A percentile compares a stretch with the other conserved stretches of the same genome.
These are phyloP conservation scores for Infundibulicybe gibba DNA, from an alignment of 768 basidiomycete species.

Conservation along the genomic window DNA sequence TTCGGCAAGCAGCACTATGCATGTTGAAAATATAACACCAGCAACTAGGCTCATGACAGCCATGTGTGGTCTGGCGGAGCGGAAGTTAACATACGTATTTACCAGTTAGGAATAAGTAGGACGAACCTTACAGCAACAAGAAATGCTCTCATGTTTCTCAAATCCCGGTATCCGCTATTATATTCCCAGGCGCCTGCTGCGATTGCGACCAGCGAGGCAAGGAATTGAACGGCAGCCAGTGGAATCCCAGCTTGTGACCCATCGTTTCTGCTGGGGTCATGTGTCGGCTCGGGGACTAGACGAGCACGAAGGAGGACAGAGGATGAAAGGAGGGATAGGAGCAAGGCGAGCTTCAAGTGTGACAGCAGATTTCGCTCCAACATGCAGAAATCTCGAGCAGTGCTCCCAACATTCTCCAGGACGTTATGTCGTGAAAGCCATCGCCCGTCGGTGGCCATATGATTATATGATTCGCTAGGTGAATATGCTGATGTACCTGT, in stretches of 20 bases:
- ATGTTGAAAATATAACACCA: constrained; percentile 45
- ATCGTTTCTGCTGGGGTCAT: constrained; percentile 6
- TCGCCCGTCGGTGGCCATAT: too few relatives aligned
- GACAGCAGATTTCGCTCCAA: constrained; percentile 73
- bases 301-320: constrained; percentile 62
- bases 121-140: constrained; percentile 53
- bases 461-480: too few relatives aligned
- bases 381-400: constrained; percentile 76
- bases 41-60: constrained; percentile 48
- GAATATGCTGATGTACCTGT: too few relatives aligned
- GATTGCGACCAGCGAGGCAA: constrained; percentile 50
- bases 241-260: constrained; percentile 32
- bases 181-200: constrained; percentile 67
- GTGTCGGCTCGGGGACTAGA: constrained; percentile 39
- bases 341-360: constrained; percentile 61
- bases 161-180: constrained; percentile 50
- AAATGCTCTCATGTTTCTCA: constrained; percentile 58
- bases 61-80: constrained; percentile 40
- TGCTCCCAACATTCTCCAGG: constrained; percentile 50
- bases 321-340: constrained; percentile 60
- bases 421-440: constrained; percentile 13
- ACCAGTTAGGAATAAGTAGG: not conserved
- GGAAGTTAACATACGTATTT: constrained; percentile 3
- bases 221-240: constrained; percentile 49
- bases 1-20: constrained; percentile 43